Percentiles rank a stretch among this genome's conserved stretches.
Evolutionary conservation across 2,329 filamentous ascomycete genomes (phyloP).

Genomic region (Diaporthe sp.): DNA sequence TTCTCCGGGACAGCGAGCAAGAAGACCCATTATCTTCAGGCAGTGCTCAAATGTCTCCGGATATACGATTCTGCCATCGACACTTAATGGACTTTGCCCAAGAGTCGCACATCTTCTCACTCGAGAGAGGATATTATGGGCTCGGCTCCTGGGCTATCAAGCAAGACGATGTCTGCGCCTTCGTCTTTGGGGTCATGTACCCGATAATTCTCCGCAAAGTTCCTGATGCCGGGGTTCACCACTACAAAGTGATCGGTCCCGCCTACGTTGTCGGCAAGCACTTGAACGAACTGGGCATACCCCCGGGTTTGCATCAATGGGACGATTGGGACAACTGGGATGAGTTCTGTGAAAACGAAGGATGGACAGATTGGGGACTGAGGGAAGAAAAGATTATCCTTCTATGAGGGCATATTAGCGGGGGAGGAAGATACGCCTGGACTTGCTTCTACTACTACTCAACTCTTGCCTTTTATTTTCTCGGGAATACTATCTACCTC

Average conservation of each 20-base stretch:
- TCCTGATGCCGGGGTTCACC: not conserved
- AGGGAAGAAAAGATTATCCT: not conserved
- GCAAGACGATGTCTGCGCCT: not conserved
- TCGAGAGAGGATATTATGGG: not conserved
- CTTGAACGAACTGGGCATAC: not conserved
- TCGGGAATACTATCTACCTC: too few species aligned
- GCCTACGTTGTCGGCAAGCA: not conserved
- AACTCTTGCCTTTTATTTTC: too few species aligned
- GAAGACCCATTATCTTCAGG: not conserved
- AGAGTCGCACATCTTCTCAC: not conserved
- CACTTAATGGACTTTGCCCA: accelerated
- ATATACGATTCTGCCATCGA: not conserved
- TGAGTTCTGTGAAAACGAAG: not conserved
- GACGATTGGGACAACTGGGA: accelerated
- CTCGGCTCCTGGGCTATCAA: not conserved
- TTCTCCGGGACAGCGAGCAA: not conserved
- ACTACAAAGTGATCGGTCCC: not conserved
- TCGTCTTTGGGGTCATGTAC: not conserved
- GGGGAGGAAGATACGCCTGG: not conserved
- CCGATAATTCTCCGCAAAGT: not conserved
- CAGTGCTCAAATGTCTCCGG: not conserved
- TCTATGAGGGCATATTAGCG: not conserved
- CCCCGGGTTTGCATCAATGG: accelerated
- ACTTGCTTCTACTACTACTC: not conserved
- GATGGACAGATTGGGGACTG: not conserved